Conservation (phyloP, 2,329 filamentous ascomycete genomes). For the Chaetomium globosum region DNA sequence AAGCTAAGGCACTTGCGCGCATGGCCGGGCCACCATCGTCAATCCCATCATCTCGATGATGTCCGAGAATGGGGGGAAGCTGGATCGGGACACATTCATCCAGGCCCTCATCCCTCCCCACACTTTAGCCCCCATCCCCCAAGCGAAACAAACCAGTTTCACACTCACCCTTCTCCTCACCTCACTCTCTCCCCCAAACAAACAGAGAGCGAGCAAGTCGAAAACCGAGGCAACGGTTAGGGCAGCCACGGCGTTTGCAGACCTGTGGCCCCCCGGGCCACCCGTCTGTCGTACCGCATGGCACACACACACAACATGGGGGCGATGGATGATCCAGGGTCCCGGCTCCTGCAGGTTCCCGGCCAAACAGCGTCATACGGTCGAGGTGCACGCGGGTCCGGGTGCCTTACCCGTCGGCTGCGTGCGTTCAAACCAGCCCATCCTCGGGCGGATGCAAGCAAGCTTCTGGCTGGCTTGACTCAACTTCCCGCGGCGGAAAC, state of each 20-base stretch:
- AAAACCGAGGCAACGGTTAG: slow-evolving; percentile 11
- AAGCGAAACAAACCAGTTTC: too few relatives aligned
- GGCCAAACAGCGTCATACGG: background rate
- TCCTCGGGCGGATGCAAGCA: slow-evolving; percentile 2
- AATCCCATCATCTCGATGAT: background rate
- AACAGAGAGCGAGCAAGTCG: background rate
- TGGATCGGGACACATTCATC: background rate
- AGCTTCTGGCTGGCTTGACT: background rate
- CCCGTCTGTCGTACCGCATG: slow-evolving; percentile 11
- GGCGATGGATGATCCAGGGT: slow-evolving; percentile 16
- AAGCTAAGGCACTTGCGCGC: background rate
- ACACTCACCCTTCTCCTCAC: too few relatives aligned
- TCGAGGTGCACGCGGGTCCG: slow-evolving; percentile 1
- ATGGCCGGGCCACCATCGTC: too few relatives aligned
- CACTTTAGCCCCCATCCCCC: too few relatives aligned
- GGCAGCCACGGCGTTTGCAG: slow-evolving; percentile 9
- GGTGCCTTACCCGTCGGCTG: slow-evolving; percentile 20
- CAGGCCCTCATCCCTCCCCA: background rate
- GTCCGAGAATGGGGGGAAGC: background rate
- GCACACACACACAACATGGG: slow-evolving; percentile 15
- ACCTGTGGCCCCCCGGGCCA: background rate
- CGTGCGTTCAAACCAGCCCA: background rate
- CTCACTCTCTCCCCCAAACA: background rate
- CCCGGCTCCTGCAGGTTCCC: slow-evolving; percentile 23
- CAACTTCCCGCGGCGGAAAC: background rate